A percentile compares a stretch with the other conserved stretches of the same genome.
Evolutionary conservation across 2,329 filamentous ascomycete genomes (phyloP).

Genomic region (Diaporthe citrichinensis): DNA sequence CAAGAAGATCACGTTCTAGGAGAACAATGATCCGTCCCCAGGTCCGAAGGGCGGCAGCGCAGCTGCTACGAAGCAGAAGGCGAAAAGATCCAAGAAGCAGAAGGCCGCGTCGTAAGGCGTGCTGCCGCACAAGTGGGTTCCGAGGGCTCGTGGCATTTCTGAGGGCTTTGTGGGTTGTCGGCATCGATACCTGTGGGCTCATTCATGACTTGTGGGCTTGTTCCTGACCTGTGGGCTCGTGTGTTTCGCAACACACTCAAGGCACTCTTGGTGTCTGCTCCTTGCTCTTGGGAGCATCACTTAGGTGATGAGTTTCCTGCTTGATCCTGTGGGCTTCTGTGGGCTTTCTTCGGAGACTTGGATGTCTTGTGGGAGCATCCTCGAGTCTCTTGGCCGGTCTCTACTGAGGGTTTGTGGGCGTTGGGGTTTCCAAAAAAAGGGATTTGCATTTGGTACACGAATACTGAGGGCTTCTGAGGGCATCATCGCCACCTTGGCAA

Average conservation of each 20-base stretch:
- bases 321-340: conserved; percentile 45
- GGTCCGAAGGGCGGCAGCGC: background rate
- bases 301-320: conserved; percentile 46
- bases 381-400: conserved; percentile 38
- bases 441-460: conserved; percentile 32
- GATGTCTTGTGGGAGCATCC: conserved; percentile 43
- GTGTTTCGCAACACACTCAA: conserved; percentile 40
- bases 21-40: conserved; percentile 28
- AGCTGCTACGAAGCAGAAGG: background rate
- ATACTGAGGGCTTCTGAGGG: conserved; percentile 32
- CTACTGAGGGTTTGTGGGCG: conserved; percentile 42
- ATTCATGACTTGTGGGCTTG: conserved; percentile 65
- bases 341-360: conserved; percentile 42
- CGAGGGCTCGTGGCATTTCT: conserved; percentile 63
- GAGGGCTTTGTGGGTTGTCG: conserved; percentile 71
- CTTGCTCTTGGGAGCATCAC: conserved; percentile 48
- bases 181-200: conserved; percentile 65
- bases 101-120: conserved; percentile 73
- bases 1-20: conserved; percentile 82
- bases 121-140: conserved; percentile 56
- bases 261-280: conserved; percentile 46
- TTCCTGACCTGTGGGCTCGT: conserved; percentile 51
- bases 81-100: conserved; percentile 50
- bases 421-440: conserved; percentile 40
- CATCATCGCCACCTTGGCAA: conserved; percentile 13